Base-by-base conservation (phyloP, 106 monocot species). In the Apostasia ramifera region DNA sequence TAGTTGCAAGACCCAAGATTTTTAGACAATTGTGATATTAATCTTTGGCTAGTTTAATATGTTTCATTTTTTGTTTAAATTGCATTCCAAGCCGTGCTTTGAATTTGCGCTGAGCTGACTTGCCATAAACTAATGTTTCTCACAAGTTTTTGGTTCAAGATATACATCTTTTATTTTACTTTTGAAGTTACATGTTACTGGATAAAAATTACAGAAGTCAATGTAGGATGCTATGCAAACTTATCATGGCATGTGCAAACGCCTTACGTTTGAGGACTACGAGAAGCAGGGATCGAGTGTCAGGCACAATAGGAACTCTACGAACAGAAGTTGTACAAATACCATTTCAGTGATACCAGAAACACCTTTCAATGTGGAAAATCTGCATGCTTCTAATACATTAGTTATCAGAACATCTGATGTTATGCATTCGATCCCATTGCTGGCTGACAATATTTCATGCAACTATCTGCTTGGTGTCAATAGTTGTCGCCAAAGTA, bases 201-300 rank as follows among this genome's bases (percentile, higher is more conserved):
- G 53, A 74, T n/a, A 55, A 70, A 72, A n/a, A 70, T 37, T 55
- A 7, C 39, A 14, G n/a, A 55, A 76, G 9, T 72, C 57, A 41
- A 66, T 83, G 66, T 67, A 88, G 88, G 88, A 83, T 44, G 44
- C 53, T 61, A 40, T 60, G 69, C 81, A 79, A 48, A 59, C 69
- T 78, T 75, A 73, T 57, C 76, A 76, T 73, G 79, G 61, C 58
- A 84, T 81, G 84, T 72, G 83, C 54, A 88, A 81, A 66, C 84
- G 88, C 59, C 81, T 88, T 75, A 74, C 76, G 26, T 88, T 88
- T 73, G 84, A 83, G 67, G 58, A 71, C 61, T 45, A 59, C 69
- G 82, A 78, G 40, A 73, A 59, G 66, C 47, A 59, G 53, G 71
- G 9, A 13, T 7, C 14, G 66, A 57, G 12, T 39, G 37, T 40